Evolutionary conservation across 495 filamentous ascomycete species (phyloP).

Genomic region (Pseudomonodictys pantanalensis): DNA sequence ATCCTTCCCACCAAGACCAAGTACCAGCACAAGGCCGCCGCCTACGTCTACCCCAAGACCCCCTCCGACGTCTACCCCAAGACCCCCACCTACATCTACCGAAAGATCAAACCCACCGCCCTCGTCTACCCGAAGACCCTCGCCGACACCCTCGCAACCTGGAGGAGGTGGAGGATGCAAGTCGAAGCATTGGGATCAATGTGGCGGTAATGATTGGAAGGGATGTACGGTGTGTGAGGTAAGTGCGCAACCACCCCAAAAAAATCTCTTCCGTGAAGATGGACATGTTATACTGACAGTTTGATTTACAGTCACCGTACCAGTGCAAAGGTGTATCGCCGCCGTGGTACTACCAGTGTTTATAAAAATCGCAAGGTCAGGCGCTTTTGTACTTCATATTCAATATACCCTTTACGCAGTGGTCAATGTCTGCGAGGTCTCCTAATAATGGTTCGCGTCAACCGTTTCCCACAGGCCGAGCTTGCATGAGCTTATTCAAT

Average conservation of each 20-base stretch:
- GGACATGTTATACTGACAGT: background rate
- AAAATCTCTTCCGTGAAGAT: background rate
- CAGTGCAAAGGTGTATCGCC: conserved; percentile 19
- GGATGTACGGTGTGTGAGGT: conserved; percentile 27
- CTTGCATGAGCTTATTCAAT: too few relatives aligned
- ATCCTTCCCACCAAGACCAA: background rate
- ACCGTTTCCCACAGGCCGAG: too few relatives aligned
- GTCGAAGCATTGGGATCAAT: conserved; percentile 30
- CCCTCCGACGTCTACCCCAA: background rate
- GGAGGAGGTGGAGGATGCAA: conserved; percentile 18
- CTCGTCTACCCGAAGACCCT: conserved; percentile 11
- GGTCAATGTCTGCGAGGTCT: too few relatives aligned
- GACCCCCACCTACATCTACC: too few relatives aligned
- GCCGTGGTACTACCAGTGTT: conserved; percentile 22
- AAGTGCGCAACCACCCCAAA: background rate
- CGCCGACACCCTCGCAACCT: conserved; percentile 7
- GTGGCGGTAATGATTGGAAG: conserved; percentile 30
- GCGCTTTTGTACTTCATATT: too few relatives aligned
- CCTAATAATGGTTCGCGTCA: too few relatives aligned
- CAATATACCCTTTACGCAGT: too few relatives aligned
- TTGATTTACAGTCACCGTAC: conserved; percentile 7
- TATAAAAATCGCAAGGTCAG: too few relatives aligned
- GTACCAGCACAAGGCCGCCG: background rate
- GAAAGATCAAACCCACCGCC: background rate
- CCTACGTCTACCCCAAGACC: background rate